Conservation (phyloP, 345 rosid genomes). For the Eutrema yunnanense region DNA sequence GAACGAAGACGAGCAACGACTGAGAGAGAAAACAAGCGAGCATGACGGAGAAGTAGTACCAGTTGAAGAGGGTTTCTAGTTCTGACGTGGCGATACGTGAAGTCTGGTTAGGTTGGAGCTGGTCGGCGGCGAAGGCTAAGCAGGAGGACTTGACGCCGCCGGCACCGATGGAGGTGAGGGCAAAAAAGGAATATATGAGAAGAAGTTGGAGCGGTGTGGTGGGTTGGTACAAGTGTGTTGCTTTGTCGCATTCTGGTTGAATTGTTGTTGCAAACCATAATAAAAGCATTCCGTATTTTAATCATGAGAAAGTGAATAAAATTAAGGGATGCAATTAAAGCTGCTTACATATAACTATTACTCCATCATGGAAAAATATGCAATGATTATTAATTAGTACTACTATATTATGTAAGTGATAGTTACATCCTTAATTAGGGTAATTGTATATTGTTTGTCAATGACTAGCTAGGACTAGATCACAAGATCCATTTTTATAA, state of each 20-base stretch:
- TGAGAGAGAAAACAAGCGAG: conserved; percentile 28
- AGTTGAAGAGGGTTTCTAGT: conserved; percentile 41
- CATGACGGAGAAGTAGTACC: conserved; percentile 37
- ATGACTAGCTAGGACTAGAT: background rate
- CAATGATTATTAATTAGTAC: background rate
- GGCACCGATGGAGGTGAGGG: conserved; percentile 47
- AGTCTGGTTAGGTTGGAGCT: conserved; percentile 18
- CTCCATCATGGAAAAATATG: background rate
- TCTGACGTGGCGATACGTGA: background rate
- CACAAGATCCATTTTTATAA: background rate
- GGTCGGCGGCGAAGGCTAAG: conserved; percentile 59
- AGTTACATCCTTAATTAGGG: background rate
- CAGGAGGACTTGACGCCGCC: conserved; percentile 57
- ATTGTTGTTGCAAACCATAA: conserved; percentile 36
- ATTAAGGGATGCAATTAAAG: background rate
- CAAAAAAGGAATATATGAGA: conserved; percentile 36
- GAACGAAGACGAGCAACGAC: conserved; percentile 46
- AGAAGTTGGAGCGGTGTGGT: conserved; percentile 24
- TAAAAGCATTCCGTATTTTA: conserved; percentile 38
- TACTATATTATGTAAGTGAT: background rate
- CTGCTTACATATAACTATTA: background rate
- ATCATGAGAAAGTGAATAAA: background rate
- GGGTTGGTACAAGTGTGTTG: conserved; percentile 16
- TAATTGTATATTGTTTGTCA: background rate
- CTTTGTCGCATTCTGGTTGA: conserved; percentile 32